A percentile compares a stretch with the other conserved stretches of the same genome.
Conservation (phyloP, 495 filamentous ascomycete genomes). For the Neurospora sp. region DNA sequence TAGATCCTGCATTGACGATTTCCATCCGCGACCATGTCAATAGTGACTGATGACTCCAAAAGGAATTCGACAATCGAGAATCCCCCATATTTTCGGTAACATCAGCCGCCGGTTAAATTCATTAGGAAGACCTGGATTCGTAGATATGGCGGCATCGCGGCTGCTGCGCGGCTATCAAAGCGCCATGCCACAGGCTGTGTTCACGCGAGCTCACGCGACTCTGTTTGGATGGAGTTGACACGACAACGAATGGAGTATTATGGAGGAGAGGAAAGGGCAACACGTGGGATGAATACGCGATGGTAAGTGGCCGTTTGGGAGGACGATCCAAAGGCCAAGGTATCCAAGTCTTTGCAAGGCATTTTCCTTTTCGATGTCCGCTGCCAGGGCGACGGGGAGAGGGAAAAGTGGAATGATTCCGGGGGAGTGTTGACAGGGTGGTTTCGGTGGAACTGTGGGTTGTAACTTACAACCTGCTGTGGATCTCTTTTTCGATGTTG, state of each 20-base stretch:
- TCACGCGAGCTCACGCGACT: background rate
- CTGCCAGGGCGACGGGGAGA: background rate
- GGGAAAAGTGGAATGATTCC: background rate
- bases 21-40: background rate
- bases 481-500: background rate
- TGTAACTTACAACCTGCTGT: background rate
- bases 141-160: background rate
- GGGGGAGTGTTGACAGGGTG: background rate
- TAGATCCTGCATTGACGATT: background rate
- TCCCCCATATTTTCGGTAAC: background rate
- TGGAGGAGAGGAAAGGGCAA: background rate
- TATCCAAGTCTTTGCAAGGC: background rate
- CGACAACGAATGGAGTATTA: background rate
- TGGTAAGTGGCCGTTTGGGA: background rate
- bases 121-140: background rate
- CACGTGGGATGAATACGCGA: background rate
- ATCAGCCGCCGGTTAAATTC: background rate
- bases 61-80: background rate
- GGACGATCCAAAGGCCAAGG: background rate
- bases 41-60: background rate
- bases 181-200: background rate
- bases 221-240: background rate
- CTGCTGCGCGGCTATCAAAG: background rate
- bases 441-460: background rate
- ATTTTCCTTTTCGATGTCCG: background rate